These are phyloP conservation scores for Kluyveromyces lactis DNA, from an alignment of 805 yeast genomes.

Conservation along the genomic window DNA sequence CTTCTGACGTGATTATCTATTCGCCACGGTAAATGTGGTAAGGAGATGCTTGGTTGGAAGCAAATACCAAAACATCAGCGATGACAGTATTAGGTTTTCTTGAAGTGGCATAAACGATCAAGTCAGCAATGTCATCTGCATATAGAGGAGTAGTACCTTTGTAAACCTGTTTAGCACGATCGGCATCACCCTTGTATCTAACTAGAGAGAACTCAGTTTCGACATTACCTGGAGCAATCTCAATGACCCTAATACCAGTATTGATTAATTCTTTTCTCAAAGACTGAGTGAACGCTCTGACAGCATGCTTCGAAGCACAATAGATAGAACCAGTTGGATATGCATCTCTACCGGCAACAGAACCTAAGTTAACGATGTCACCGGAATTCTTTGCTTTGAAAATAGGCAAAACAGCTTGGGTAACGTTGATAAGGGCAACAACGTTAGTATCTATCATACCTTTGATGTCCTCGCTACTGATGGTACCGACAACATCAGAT, in stretches of 20 bases:
- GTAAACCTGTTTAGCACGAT: slow-evolving; percentile 47
- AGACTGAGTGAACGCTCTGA: slow-evolving; percentile 61
- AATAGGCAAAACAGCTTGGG: slow-evolving; percentile 68
- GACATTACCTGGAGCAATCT: slow-evolving; percentile 62
- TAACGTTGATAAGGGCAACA: slow-evolving; percentile 71
- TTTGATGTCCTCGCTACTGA: slow-evolving; percentile 53
- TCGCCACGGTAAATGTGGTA: slow-evolving; percentile 46
- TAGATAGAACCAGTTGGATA: slow-evolving; percentile 75
- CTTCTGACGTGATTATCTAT: slow-evolving; percentile 3
- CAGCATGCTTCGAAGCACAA: slow-evolving; percentile 69
- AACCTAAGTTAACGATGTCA: slow-evolving; percentile 67
- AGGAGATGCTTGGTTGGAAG: slow-evolving; percentile 79
- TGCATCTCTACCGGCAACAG: slow-evolving; percentile 73
- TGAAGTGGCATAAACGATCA: slow-evolving; percentile 49
- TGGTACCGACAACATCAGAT: slow-evolving; percentile 62
- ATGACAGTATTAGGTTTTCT: slow-evolving; percentile 52
- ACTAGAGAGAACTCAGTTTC: slow-evolving; percentile 59
- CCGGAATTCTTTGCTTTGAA: slow-evolving; percentile 65
- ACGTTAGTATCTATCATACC: slow-evolving; percentile 85
- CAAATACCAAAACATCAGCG: slow-evolving; percentile 75
- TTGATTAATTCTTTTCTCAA: slow-evolving; percentile 67
- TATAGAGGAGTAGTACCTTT: slow-evolving; percentile 46
- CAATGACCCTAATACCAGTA: slow-evolving; percentile 60
- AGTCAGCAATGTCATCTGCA: slow-evolving; percentile 54
- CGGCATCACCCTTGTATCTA: slow-evolving; percentile 50